Percentiles rank a stretch among this genome's conserved stretches.
Evolutionary conservation across 805 yeast genomes (phyloP).

Genomic region (Teunomyces cretensis): DNA sequence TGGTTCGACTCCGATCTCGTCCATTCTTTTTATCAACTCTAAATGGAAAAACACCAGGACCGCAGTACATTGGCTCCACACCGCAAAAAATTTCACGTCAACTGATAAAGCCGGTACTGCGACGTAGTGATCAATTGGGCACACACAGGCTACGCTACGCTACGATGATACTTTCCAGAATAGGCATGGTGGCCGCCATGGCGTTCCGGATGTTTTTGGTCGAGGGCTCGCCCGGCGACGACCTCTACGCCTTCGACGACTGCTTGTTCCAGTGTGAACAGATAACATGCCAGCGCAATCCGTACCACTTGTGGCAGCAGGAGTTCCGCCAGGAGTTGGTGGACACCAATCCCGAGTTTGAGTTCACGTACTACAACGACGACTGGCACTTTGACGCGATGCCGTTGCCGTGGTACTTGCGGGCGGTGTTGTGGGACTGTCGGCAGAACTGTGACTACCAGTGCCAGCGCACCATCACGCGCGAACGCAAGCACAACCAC

Average conservation of each 20-base stretch:
- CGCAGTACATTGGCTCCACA: not conserved
- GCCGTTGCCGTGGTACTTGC: conserved; percentile 44
- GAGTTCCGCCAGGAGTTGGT: conserved; percentile 19
- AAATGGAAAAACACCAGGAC: conserved; percentile 1
- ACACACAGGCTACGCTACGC: not conserved
- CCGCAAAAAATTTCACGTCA: not conserved
- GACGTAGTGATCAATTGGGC: not conserved
- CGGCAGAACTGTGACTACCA: conserved; percentile 83
- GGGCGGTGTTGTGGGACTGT: conserved; percentile 42
- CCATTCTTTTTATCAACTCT: conserved; percentile 41
- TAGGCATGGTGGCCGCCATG: not conserved
- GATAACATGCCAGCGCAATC: conserved; percentile 32
- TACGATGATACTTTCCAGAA: not conserved
- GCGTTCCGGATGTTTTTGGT: not conserved
- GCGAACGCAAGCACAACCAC: conserved; percentile 44
- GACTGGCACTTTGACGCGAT: conserved; percentile 34
- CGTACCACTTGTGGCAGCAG: conserved; percentile 24
- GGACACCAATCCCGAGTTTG: conserved; percentile 14
- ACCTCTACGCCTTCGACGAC: conserved; percentile 52
- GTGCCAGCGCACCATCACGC: conserved; percentile 79
- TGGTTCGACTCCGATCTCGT: conserved; percentile 80
- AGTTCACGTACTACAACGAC: conserved; percentile 26
- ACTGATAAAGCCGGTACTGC: not conserved
- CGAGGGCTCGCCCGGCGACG: conserved; percentile 57
- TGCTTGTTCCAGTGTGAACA: conserved; percentile 53